phyloP scores from a whole-genome alignment of 192 early-diverging fungal species.

The Ambispora gerdemannii region DNA sequence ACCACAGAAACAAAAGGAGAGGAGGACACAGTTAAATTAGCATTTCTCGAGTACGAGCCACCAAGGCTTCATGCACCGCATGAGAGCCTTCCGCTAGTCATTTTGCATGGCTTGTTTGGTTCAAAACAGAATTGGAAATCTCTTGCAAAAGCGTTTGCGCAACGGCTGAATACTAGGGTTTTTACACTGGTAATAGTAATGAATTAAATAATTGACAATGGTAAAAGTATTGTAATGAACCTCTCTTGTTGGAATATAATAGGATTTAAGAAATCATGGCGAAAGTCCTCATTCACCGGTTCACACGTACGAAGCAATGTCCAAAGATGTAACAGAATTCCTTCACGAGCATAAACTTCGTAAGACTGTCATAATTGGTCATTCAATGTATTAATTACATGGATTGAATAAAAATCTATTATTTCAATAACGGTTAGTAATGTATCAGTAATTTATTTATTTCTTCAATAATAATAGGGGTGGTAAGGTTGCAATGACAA shows the following conservation, averaged over 20 bases:
- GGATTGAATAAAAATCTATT: background rate
- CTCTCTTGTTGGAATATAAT: background rate
- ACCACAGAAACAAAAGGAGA: too few relatives aligned
- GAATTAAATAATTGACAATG: background rate
- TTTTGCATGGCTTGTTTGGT: constrained; percentile 91
- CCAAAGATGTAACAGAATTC: constrained; percentile 71
- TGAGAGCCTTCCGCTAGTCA: constrained; percentile 53
- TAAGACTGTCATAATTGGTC: constrained; percentile 70
- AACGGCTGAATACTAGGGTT: constrained; percentile 59
- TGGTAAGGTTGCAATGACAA: constrained; percentile 70
- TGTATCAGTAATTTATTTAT: background rate
- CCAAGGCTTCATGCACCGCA: constrained; percentile 20
- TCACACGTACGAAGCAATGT: constrained; percentile 78
- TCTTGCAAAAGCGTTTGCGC: constrained; percentile 69
- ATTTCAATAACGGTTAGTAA: constrained; percentile 13
- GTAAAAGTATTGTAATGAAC: background rate
- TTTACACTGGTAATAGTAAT: constrained; percentile 54
- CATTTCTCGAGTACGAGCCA: background rate
- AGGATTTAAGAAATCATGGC: constrained; percentile 94
- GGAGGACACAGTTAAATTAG: constrained; percentile 4
- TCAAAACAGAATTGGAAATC: constrained; percentile 93
- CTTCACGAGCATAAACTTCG: constrained; percentile 56
- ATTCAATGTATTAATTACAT: constrained; percentile 69
- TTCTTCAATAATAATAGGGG: constrained; percentile 46
- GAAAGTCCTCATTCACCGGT: constrained; percentile 68